Evolutionary conservation across 768 basidiomycete genomes (phyloP), one percentile per base, ranked within the genome.

Genomic region (Termitomyces titanicus): DNA sequence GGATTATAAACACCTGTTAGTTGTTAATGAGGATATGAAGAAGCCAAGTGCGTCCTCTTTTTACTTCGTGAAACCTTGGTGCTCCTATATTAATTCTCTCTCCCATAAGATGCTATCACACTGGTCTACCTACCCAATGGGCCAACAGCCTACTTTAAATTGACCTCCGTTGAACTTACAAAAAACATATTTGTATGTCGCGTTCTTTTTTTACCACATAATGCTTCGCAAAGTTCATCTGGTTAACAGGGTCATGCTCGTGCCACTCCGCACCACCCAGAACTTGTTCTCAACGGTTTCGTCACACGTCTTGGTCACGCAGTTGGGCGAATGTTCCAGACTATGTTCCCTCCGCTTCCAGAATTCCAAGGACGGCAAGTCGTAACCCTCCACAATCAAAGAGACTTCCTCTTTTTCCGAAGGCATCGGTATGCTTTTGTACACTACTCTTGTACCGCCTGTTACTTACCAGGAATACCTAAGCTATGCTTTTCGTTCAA

Each of bases 361-460:
- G 92, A 97, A 68, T 98, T 97, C 66, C 88, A 94, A 72, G 97
- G 97, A 33, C 77, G 97, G 29, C 97, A 99, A 70, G 95, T 98
- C 10, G 95, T 98, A 12, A 97, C 96, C 3, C 77, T 98, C 18
- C 97, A 98, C 67, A 98, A 98, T 66, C 94, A 97, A 68, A 84
- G 97, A 45, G 97, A 99, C 74, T 99, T 98, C 72, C 73, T 99
- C 54, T 99, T 99, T 76, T 96, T 99, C 77, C 78, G 97, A 59
- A 79, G 97, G 55, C 97, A 98, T 76, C 83, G 97, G 86, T 96
- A 56, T 50, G 82, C 7, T 66, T 31, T 3, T 37, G 29, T 18
- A 20, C n/a, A 17, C 0, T 5, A 22, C 17, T 38, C 1, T 20
- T 38, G 13, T 18, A 5, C 37, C 5, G 11, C 3, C 29, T 24